Conservation (phyloP, 2,329 filamentous ascomycete species). For the Chaetomium sp. region DNA sequence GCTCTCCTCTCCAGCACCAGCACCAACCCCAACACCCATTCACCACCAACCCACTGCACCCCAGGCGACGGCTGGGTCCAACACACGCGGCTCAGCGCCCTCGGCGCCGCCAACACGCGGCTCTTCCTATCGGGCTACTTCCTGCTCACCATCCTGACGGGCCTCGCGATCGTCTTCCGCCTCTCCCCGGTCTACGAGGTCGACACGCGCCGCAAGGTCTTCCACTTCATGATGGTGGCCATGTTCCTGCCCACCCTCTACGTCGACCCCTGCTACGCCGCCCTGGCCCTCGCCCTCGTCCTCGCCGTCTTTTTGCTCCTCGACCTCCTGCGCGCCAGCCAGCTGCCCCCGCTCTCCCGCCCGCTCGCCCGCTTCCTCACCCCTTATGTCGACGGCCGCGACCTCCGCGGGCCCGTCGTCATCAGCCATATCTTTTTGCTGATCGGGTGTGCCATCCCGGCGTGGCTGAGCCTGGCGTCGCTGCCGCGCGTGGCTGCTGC, state of each 20-base stretch:
- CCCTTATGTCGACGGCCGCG: conserved; percentile 91
- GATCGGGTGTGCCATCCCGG: conserved; percentile 89
- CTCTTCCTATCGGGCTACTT: conserved; percentile 77
- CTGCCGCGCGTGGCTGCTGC: conserved; percentile 43
- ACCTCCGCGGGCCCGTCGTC: conserved; percentile 90
- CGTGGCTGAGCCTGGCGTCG: conserved; percentile 84
- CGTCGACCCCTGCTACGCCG: conserved; percentile 81
- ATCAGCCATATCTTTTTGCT: conserved; percentile 95
- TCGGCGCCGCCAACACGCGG: conserved; percentile 81
- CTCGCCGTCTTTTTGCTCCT: conserved; percentile 85
- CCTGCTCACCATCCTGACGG: conserved; percentile 65
- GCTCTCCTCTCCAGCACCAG: conserved; percentile 39
- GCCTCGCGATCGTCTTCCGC: conserved; percentile 73
- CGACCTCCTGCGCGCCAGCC: conserved; percentile 85
- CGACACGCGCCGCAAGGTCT: conserved; percentile 93
- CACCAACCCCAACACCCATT: conserved; percentile 8
- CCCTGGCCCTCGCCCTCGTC: conserved; percentile 76
- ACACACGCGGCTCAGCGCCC: conserved; percentile 61
- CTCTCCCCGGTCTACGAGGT: conserved; percentile 82
- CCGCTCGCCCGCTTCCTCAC: conserved; percentile 85
- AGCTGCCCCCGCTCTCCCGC: conserved; percentile 85
- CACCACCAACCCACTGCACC: conserved; percentile 42
- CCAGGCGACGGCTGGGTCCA: conserved; percentile 61
- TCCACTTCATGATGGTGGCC: conserved; percentile 96
- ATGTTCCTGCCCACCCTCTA: conserved; percentile 90